Percentiles rank a stretch among this genome's conserved stretches.
Evolutionary conservation across 169 alveolate genomes (phyloP).

Genomic region (Ichthyophthirius multifiliis): DNA sequence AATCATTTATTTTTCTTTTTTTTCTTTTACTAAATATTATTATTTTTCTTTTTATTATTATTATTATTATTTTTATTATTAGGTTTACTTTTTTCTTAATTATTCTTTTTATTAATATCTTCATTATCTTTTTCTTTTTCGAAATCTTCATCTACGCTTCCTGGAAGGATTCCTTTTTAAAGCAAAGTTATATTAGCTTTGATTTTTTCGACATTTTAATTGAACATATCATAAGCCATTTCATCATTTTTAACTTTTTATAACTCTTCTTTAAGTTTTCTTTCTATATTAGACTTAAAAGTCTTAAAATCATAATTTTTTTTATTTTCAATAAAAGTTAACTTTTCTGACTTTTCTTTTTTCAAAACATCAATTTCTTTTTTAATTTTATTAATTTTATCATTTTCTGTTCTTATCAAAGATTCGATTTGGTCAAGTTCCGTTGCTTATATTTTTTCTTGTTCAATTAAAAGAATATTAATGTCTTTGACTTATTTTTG

Average conservation of each 20-base stretch:
- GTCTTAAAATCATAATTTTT: not conserved
- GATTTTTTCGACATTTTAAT: not conserved
- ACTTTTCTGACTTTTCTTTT: not conserved
- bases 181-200: no score
- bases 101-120: no score
- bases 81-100: no score
- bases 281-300: not conserved
- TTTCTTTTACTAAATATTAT: no score
- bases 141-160: no score
- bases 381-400: not conserved
- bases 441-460: not conserved
- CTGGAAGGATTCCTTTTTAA: no score
- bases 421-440: not conserved
- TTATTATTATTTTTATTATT: no score
- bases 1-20: no score
- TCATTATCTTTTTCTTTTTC: no score
- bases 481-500: not conserved
- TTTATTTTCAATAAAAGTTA: not conserved
- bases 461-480: not conserved
- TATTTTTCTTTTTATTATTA: no score
- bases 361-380: not conserved
- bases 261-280: not conserved
- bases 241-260: not conserved
- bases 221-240: conserved; percentile 1
- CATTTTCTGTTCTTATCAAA: no score